These are phyloP conservation scores for Termitomyces sp. DNA, from an alignment of 768 basidiomycete species.

Conservation along the genomic window DNA sequence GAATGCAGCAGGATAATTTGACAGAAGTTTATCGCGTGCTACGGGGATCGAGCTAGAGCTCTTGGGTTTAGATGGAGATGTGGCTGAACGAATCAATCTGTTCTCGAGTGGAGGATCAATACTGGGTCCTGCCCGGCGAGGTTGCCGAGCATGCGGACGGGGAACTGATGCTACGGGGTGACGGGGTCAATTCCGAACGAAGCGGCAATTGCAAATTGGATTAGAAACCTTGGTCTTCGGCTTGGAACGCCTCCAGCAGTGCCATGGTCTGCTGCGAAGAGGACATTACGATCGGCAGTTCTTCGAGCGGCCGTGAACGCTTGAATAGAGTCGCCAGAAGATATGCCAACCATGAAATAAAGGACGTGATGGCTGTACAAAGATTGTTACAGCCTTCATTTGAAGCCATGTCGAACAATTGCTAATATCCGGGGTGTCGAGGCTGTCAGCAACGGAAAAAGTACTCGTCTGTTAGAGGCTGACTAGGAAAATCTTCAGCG, in stretches of 20 bases:
- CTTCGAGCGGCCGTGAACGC: slow-evolving; percentile 2
- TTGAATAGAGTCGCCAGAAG: slow-evolving; percentile 1
- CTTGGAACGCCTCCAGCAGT: slow-evolving; percentile 3
- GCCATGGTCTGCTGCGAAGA: slow-evolving; percentile 7
- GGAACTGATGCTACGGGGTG: not conserved
- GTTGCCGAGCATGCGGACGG: not conserved
- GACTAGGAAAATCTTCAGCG: not conserved
- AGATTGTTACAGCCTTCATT: slow-evolving; percentile 1
- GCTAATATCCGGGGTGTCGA: not conserved
- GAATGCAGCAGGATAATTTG: slow-evolving; percentile 4
- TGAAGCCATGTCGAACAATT: slow-evolving; percentile 1
- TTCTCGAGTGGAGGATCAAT: not conserved
- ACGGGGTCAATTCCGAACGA: not conserved
- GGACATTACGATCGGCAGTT: slow-evolving; percentile 7
- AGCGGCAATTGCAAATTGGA: not conserved
- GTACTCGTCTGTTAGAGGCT: slow-evolving; percentile 1
- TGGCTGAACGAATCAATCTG: not conserved
- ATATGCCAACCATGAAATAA: slow-evolving; percentile 7
- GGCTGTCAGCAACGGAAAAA: not conserved
- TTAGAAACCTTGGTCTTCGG: slow-evolving; percentile 1
- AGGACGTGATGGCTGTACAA: slow-evolving; percentile 5
- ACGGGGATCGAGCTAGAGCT: not conserved
- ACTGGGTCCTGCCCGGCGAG: not conserved
- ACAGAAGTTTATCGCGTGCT: slow-evolving; percentile 1
- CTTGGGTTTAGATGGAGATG: not conserved